Conservation (phyloP, 2,329 filamentous ascomycete genomes). For the Colletotrichum sojae region DNA sequence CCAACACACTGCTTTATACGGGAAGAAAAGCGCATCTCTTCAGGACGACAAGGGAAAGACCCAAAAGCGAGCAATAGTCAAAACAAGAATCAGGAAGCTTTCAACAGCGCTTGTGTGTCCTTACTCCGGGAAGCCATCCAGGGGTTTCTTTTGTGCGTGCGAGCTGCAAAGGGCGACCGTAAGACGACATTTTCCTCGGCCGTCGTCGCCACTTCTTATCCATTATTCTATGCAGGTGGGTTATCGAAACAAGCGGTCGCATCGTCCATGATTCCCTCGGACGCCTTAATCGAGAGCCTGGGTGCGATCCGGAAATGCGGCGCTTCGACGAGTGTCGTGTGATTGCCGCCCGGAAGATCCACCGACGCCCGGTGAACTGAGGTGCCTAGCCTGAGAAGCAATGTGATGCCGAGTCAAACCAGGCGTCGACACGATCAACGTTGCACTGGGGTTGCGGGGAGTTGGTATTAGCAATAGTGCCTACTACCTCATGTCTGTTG, state of each 20-base stretch:
- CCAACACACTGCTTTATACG: neutral
- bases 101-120: neutral
- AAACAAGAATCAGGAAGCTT: slow-evolving; percentile 8
- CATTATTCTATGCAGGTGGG: too few relatives aligned
- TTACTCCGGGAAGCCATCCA: neutral
- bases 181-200: too few relatives aligned
- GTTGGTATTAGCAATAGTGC: neutral
- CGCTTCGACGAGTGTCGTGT: neutral
- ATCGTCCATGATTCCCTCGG: too few relatives aligned
- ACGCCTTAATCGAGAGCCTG: too few relatives aligned
- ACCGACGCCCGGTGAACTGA: slow-evolving; percentile 32
- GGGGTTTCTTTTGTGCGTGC: neutral
- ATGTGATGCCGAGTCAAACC: neutral
- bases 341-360: slow-evolving; percentile 26
- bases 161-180: neutral
- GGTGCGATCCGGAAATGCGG: too few relatives aligned
- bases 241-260: too few relatives aligned
- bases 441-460: slow-evolving; percentile 21
- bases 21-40: neutral
- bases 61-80: slow-evolving; percentile 10
- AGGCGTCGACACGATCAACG: slow-evolving; percentile 1
- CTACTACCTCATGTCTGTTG: neutral
- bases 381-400: neutral
- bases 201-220: too few relatives aligned
- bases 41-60: neutral